Evolutionary conservation across 441 rosid genomes (phyloP).

Genomic region (Dalechampia spathulata): DNA sequence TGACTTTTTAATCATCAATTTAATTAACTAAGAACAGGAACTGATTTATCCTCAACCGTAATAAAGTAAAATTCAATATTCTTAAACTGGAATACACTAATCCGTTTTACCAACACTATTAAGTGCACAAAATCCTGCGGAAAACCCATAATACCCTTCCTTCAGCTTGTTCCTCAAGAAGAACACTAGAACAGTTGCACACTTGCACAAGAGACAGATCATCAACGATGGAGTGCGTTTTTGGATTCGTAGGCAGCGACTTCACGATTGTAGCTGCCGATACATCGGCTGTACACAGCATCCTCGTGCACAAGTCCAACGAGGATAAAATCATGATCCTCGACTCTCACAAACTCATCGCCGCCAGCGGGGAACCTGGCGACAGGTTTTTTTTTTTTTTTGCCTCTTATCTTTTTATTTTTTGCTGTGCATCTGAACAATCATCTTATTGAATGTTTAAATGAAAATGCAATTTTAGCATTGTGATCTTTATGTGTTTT

Average conservation of each 20-base stretch:
- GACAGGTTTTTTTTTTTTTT: conserved; percentile 45
- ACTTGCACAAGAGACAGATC: neutral
- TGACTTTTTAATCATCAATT: no score
- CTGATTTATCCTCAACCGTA: neutral
- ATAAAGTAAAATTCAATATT: neutral
- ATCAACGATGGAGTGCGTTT: conserved; percentile 72
- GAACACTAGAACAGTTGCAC: neutral
- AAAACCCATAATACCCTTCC: conserved; percentile 15
- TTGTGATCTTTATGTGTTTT: neutral
- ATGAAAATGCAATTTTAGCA: no score
- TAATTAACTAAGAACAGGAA: no score
- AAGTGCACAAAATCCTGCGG: no score
- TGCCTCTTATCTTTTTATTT: neutral
- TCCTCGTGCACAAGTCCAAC: conserved; percentile 82
- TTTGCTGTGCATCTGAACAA: neutral
- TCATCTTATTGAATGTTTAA: neutral
- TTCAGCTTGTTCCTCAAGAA: conserved; percentile 18
- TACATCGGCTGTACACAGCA: conserved; percentile 94
- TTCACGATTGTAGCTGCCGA: conserved; percentile 81
- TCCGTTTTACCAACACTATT: neutral
- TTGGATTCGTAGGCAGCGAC: conserved; percentile 81
- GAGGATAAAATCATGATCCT: conserved; percentile 97
- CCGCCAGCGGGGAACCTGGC: conserved; percentile 98
- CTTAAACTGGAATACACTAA: neutral
- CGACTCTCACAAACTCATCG: conserved; percentile 91